Evolutionary conservation across 768 basidiomycete species (phyloP), one percentile per base, ranked within the genome.

Genomic region (Chalciporus sphaerocephalus): DNA sequence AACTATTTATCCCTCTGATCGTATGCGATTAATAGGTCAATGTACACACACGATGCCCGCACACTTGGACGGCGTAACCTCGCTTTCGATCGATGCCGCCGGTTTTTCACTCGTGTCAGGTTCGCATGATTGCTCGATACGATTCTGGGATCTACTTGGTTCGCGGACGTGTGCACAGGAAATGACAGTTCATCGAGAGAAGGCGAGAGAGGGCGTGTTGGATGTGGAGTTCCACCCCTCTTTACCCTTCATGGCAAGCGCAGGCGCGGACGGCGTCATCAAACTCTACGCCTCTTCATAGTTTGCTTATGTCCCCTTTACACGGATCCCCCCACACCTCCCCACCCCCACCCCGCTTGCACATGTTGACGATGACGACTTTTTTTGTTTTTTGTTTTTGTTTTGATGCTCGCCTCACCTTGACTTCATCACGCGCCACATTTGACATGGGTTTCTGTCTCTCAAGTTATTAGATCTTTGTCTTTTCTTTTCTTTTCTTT

Each of bases 231-330:
- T 88, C 69, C 88, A 92, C 61, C 81, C 85, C 11, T 78, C 85
- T 48, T 66, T 93, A 46, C 87, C 88, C 22, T 81, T 93, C 59
- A 81, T 96, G 77, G 91, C 87, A 13, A 95, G 90, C 63, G 89
- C 90, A 16, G 95, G 95, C n/a, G 91, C 92, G 11, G 95, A 97
- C 68, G 93, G 94, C 21, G 85, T 92, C 36, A 83, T 97, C 49
- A 92, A 92, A 67, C 73, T 97, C 21, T 96, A 89, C 64, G 87
- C 88, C 50, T 87, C 87, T 58, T 91, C 87, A 69, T 90, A 74
- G 74, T 68, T 50, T n/a, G n/a, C n/a, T n/a, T n/a, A n/a, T n/a
- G n/a, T n/a, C n/a, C n/a, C n/a, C n/a, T n/a, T n/a, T n/a, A n/a
- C n/a, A n/a, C n/a, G n/a, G n/a, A n/a, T n/a, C n/a, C n/a, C n/a